These are phyloP conservation scores for Dothistroma pini DNA, from an alignment of 2,329 filamentous ascomycete genomes.

Conservation along the genomic window DNA sequence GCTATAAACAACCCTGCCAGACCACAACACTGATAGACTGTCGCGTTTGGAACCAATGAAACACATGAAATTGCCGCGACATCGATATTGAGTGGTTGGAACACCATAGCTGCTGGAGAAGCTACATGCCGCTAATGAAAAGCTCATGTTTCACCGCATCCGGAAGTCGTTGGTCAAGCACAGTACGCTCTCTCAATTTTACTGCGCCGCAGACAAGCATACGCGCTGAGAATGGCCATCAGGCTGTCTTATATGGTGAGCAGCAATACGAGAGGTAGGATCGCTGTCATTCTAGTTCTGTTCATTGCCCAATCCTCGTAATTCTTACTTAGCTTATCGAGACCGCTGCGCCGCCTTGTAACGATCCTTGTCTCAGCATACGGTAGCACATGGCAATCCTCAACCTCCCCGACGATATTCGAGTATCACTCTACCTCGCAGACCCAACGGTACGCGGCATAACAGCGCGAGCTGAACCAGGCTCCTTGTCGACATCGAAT, in stretches of 20 bases:
- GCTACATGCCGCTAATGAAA: neutral
- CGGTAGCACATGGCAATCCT: neutral
- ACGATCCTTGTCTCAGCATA: neutral
- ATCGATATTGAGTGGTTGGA: neutral
- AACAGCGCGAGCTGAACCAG: neutral
- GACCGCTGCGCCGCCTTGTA: neutral
- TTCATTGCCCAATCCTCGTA: neutral
- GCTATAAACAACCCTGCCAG: neutral
- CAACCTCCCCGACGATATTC: neutral
- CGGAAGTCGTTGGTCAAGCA: neutral
- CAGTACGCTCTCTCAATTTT: neutral
- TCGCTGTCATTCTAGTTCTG: neutral
- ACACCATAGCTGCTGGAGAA: too few species aligned
- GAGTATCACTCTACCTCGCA: neutral
- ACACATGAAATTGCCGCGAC: neutral
- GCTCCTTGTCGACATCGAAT: neutral
- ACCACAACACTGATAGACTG: neutral
- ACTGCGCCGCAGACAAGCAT: constrained; percentile 10
- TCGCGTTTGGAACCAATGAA: neutral
- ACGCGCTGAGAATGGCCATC: neutral
- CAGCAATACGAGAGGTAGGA: constrained; percentile 3
- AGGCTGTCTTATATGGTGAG: neutral
- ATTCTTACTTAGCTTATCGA: neutral
- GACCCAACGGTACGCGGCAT: neutral
- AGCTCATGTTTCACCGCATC: constrained; percentile 2